Evolutionary conservation across 116 monocot species (phyloP).

Genomic region (Zostera marina): DNA sequence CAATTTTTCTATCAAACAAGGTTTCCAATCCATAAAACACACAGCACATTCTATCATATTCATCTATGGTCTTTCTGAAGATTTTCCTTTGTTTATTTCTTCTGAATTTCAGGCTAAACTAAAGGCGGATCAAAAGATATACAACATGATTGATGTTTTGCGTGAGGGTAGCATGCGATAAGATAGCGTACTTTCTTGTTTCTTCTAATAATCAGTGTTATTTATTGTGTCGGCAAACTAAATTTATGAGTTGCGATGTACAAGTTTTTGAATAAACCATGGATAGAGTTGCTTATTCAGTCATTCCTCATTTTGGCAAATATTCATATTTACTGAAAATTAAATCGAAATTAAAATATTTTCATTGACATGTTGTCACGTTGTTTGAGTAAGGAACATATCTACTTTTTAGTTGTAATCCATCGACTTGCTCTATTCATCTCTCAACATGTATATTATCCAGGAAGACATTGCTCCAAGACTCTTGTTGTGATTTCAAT

Average conservation of each 20-base stretch:
- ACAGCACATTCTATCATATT: background rate
- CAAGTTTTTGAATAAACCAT: no score
- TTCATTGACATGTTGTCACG: conserved; percentile 2
- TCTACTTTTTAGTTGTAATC: background rate
- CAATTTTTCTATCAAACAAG: conserved; percentile 74
- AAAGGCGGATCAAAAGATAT: conserved; percentile 55
- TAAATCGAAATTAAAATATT: background rate
- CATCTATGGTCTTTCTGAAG: background rate
- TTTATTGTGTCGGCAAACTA: no score
- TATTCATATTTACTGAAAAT: no score
- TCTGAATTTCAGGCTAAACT: conserved; percentile 32
- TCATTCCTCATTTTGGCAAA: no score
- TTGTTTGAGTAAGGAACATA: background rate
- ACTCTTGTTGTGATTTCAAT: no score
- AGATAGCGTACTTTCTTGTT: background rate
- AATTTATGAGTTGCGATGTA: no score
- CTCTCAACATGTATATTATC: no score
- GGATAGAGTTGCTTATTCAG: no score
- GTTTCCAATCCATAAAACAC: conserved; percentile 6
- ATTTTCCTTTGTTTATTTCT: background rate
- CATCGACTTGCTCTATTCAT: no score
- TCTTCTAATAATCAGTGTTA: no score
- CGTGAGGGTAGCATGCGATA: conserved; percentile 81
- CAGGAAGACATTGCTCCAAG: no score
- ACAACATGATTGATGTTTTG: conserved; percentile 79